Conservation (phyloP, 2,329 filamentous ascomycete genomes). For the Chrysoporthe deuterocubensis region DNA sequence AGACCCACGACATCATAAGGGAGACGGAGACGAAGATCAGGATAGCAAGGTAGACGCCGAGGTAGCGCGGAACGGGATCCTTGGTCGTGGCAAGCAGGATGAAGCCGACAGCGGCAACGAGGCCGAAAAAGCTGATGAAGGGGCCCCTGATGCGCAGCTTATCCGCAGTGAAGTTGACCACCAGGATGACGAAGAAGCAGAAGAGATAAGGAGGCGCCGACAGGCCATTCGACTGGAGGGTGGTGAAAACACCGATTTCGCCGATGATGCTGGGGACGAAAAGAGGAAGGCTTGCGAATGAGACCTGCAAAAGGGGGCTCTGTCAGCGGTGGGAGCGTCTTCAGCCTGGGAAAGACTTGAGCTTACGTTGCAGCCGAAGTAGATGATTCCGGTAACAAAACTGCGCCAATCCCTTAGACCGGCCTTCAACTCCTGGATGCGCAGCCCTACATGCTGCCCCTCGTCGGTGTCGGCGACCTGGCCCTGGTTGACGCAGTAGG, state of each 20-base stretch:
- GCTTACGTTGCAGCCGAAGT: slow-evolving; percentile 36
- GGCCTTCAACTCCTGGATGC: slow-evolving; percentile 29
- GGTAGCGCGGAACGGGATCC: slow-evolving; percentile 39
- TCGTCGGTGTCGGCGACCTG: slow-evolving; percentile 31
- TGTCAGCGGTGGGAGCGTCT: not conserved
- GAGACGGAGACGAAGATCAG: slow-evolving; percentile 43
- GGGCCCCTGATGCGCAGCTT: slow-evolving; percentile 42
- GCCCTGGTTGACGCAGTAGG: slow-evolving; percentile 31
- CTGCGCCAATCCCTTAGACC: slow-evolving; percentile 33
- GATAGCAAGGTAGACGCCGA: slow-evolving; percentile 44
- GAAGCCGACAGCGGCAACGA: slow-evolving; percentile 44
- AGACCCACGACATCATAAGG: slow-evolving; percentile 42
- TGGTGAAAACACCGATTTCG: slow-evolving; percentile 41
- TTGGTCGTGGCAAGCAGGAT: slow-evolving; percentile 44
- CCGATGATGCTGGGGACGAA: slow-evolving; percentile 40
- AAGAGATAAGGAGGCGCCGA: slow-evolving; percentile 46
- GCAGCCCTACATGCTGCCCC: slow-evolving; percentile 29
- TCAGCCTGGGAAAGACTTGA: not conserved
- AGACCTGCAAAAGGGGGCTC: slow-evolving; percentile 26
- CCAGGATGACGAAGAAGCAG: slow-evolving; percentile 44
- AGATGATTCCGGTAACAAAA: slow-evolving; percentile 41
- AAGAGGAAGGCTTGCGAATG: slow-evolving; percentile 38
- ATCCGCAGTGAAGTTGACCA: slow-evolving; percentile 42
- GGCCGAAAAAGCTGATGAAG: slow-evolving; percentile 41
- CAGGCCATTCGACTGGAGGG: slow-evolving; percentile 42